Base-by-base conservation (phyloP, 139 green algal genomes). In the Chlamydomonas incerta region DNA sequence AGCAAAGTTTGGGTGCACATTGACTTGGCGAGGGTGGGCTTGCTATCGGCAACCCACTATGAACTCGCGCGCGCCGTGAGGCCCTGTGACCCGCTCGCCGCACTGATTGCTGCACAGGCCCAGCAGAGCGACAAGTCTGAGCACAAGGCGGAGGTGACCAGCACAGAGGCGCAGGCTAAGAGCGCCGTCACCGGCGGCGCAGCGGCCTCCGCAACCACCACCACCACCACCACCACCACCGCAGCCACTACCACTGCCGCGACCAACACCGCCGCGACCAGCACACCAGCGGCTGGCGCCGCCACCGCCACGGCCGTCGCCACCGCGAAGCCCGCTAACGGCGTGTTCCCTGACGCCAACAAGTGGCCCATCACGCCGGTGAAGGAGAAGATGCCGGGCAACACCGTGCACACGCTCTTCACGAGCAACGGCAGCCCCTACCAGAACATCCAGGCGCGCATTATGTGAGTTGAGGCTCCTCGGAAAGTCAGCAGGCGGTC, bases 341-440 rank as follows among this genome's bases (percentile, higher is more conserved):
- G 63, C n/a, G 79, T 85, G 21, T 85, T 85, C 79, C 79, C 79
- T 3, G 79, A 85, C 63, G 65, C 65, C 67, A 73, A 85, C 60
- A 85, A 47, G 26, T 85, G 79, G 79, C 79, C 79, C 41, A 85
- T 85, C 63, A 85, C 79, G 50, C 65, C 73, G 28, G 72, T 82
- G 3, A 81, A 82, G 65, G 83, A 63, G 47, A 81, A 85, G 63
- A 81, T 87, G 80, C 81, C 81, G 1, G 89, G 82, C 41, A 81
- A 92, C 63, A 96, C 85, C 1, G 92, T 99, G n/a, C 97, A 99
- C 87, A 94, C 95, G 20, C 88, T 98, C 0, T 93, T 94, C 83
- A 99, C 97, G 4, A 94, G 85, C 76, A 98, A 99, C 83, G 97
- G 97, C 60, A 73, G 60, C 23, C 93, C 96, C 11, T 99, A 99